These are phyloP conservation scores for Xylaria sp. DNA, from an alignment of 2,329 filamentous ascomycete genomes.

Conservation along the genomic window DNA sequence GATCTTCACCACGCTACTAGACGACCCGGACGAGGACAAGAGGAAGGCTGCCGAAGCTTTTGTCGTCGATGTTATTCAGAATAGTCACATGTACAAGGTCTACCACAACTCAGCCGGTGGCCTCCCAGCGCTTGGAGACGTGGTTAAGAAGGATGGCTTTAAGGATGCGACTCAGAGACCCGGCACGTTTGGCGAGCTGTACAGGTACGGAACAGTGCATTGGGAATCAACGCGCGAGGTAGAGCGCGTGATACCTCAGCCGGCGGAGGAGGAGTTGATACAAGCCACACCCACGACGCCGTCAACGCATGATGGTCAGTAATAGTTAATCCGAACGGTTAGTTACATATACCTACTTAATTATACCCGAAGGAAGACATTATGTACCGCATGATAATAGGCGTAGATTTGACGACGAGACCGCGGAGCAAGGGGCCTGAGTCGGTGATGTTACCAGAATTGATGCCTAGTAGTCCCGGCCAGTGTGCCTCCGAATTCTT, in stretches of 20 bases:
- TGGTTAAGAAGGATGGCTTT: constrained; percentile 36
- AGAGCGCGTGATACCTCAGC: constrained; percentile 34
- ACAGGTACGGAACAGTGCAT: constrained; percentile 44
- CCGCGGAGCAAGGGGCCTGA: too few relatives aligned
- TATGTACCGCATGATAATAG: too few relatives aligned
- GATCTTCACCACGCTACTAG: constrained; percentile 41
- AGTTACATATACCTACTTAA: too few relatives aligned
- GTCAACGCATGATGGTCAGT: background rate
- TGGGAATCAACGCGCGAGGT: constrained; percentile 41
- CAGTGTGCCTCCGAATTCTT: too few relatives aligned
- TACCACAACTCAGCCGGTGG: constrained; percentile 45
- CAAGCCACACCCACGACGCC: constrained; percentile 33
- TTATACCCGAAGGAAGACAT: too few relatives aligned
- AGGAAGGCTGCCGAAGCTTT: constrained; percentile 40
- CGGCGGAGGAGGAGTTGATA: constrained; percentile 34
- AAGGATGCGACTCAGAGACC: constrained; percentile 40
- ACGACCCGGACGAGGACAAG: constrained; percentile 40
- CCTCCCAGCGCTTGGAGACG: constrained; percentile 41
- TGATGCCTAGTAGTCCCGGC: too few relatives aligned
- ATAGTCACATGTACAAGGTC: constrained; percentile 46
- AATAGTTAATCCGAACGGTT: background rate
- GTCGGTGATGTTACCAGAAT: too few relatives aligned
- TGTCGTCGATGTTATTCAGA: constrained; percentile 42
- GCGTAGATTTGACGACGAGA: too few relatives aligned
- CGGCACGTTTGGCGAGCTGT: constrained; percentile 44